phyloP scores from a whole-genome alignment of 108 stramenopile species.

The Fragilariopsis cylindrus region DNA sequence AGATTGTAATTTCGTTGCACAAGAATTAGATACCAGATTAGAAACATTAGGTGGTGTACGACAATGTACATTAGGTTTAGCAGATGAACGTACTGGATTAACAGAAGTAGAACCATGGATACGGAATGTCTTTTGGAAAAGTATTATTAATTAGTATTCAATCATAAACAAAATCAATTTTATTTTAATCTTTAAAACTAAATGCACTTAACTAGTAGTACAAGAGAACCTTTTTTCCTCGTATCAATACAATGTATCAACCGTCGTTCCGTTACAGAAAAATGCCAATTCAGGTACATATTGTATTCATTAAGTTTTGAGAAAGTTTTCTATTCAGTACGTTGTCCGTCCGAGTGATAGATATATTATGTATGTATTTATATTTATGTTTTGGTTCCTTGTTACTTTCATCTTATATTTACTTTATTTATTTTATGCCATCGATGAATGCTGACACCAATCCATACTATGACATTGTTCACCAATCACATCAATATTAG shows the following conservation, averaged over 20 bases:
- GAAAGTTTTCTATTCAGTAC: background rate
- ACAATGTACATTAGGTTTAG: constrained; percentile 27
- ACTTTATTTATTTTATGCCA: constrained; percentile 28
- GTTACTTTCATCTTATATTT: background rate
- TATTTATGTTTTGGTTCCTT: background rate
- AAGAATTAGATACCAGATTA: constrained; percentile 32
- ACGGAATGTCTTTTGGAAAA: constrained; percentile 23
- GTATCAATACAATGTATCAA: too few relatives aligned
- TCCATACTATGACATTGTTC: constrained; percentile 47
- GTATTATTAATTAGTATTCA: background rate
- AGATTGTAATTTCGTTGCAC: constrained; percentile 52
- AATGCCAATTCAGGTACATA: background rate
- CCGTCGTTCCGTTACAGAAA: too few relatives aligned
- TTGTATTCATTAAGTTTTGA: background rate
- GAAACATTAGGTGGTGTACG: constrained; percentile 31
- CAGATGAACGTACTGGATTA: constrained; percentile 49
- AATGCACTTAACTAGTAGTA: background rate
- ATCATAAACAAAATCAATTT: background rate
- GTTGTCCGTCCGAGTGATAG: too few relatives aligned
- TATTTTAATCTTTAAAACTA: background rate
- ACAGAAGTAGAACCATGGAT: constrained; percentile 55
- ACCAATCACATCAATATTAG: constrained; percentile 51
- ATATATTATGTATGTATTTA: background rate
- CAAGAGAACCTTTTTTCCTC: too few relatives aligned
- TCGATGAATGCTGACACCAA: constrained; percentile 59